Evolutionary conservation across 495 filamentous ascomycete genomes (phyloP).

Genomic region (Penicillium canescens): DNA sequence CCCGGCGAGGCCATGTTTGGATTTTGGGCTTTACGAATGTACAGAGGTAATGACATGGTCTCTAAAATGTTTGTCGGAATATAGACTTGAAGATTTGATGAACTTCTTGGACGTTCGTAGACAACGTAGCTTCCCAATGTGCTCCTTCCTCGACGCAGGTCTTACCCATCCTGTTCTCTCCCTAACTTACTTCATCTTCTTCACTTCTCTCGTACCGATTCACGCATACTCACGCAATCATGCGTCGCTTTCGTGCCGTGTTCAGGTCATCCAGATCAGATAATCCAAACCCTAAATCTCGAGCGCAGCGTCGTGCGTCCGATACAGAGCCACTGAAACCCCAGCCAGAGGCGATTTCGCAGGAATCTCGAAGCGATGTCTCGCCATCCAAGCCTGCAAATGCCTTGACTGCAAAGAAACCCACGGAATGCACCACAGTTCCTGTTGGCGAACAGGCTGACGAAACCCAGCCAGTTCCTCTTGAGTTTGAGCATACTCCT

Average conservation of each 20-base stretch:
- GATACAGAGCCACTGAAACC: constrained; percentile 1
- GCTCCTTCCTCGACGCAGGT: not conserved
- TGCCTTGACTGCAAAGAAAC: not conserved
- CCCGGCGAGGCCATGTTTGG: constrained; percentile 4
- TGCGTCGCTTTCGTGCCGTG: constrained; percentile 16
- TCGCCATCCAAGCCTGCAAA: not conserved
- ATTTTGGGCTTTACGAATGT: constrained; percentile 20
- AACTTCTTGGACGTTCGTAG: not conserved
- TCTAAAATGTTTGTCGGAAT: constrained; percentile 18
- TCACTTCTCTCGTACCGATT: constrained; percentile 6
- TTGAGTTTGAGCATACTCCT: not conserved
- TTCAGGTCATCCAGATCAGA: constrained; percentile 11
- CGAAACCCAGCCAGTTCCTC: not conserved
- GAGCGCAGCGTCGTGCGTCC: constrained; percentile 3
- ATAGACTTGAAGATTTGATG: constrained; percentile 31
- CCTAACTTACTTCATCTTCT: constrained; percentile 5
- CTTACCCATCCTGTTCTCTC: not conserved
- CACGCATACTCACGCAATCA: not conserved
- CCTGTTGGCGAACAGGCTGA: not conserved
- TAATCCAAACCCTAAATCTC: not conserved
- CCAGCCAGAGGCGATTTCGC: not conserved
- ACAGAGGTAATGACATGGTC: constrained; percentile 35
- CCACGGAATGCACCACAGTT: not conserved
- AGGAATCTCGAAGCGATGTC: not conserved
- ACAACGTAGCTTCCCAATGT: not conserved